A percentile compares a stretch with the other conserved stretches of the same genome.
phyloP scores from a whole-genome alignment of 169 alveolate genomes.

The Cryptosporidium meleagridis region DNA sequence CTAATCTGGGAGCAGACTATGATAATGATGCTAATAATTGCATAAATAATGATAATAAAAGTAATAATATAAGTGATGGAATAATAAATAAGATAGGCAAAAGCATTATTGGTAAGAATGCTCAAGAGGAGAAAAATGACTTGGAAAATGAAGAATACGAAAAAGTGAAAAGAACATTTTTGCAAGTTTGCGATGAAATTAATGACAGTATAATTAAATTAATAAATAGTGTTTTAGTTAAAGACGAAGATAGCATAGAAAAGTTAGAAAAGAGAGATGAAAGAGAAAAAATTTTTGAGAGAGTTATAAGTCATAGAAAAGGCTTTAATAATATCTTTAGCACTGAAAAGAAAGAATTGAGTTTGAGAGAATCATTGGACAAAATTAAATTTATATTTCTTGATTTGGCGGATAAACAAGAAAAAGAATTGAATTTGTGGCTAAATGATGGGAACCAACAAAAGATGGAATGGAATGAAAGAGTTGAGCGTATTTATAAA shows the following conservation, averaged over 20 bases:
- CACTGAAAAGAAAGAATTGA: neutral
- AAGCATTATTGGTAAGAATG: neutral
- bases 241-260: neutral
- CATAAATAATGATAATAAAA: neutral
- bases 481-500: neutral
- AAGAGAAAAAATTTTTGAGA: constrained; percentile 12
- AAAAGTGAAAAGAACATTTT: neutral
- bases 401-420: constrained; percentile 25
- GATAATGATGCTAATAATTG: neutral
- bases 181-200: constrained; percentile 6
- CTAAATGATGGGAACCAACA: neutral
- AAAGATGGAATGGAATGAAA: neutral
- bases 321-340: neutral
- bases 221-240: neutral
- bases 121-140: neutral
- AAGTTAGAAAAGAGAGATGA: neutral
- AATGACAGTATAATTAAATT: neutral
- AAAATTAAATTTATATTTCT: constrained; percentile 4
- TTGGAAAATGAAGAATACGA: neutral
- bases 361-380: neutral
- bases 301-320: neutral
- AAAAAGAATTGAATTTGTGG: constrained; percentile 28
- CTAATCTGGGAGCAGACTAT: neutral
- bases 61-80: neutral
- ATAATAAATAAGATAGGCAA: neutral